These are phyloP conservation scores for Rugonectria rugulosa DNA, from an alignment of 2,329 filamentous ascomycete species.

Conservation along the genomic window DNA sequence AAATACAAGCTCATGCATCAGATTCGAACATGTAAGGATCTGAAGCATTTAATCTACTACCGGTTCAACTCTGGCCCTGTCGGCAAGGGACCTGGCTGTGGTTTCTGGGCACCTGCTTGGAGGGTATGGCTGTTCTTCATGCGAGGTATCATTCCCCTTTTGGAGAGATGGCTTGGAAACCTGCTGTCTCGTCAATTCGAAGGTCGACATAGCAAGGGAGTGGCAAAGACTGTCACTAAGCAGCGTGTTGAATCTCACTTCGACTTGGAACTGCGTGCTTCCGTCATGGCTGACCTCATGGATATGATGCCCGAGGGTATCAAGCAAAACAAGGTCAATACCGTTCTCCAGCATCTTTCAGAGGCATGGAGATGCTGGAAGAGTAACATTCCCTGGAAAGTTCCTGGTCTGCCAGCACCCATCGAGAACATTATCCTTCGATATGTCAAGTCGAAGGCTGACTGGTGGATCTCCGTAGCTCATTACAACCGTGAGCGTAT, in stretches of 20 bases:
- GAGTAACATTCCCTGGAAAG: constrained; percentile 99
- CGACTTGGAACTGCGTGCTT: constrained; percentile 94
- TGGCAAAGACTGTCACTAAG: constrained; percentile 98
- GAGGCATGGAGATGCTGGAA: constrained; percentile 99
- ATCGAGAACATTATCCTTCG: constrained; percentile 99
- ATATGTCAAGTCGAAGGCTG: constrained; percentile 98
- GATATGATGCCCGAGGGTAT: constrained; percentile 99
- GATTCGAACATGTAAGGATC: constrained; percentile 97
- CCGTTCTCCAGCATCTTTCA: constrained; percentile 93
- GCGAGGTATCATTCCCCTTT: constrained; percentile 94
- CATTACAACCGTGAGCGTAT: constrained; percentile 99
- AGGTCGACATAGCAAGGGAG: constrained; percentile 97
- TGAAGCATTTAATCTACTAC: constrained; percentile 99
- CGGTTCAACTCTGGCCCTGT: constrained; percentile 97
- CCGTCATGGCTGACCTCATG: constrained; percentile 98
- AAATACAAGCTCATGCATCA: constrained; percentile 99
- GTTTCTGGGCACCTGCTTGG: constrained; percentile 99
- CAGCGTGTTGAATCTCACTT: constrained; percentile 99
- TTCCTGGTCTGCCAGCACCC: constrained; percentile 91
- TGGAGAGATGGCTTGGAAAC: constrained; percentile 98
- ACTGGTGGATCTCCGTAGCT: constrained; percentile 99
- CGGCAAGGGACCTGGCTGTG: constrained; percentile 95
- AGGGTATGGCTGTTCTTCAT: constrained; percentile 99
- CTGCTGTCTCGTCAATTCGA: constrained; percentile 97
- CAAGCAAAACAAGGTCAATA: constrained; percentile 99